Base-by-base conservation (phyloP, 495 filamentous ascomycete genomes). In the Lophiotrema nucula region DNA sequence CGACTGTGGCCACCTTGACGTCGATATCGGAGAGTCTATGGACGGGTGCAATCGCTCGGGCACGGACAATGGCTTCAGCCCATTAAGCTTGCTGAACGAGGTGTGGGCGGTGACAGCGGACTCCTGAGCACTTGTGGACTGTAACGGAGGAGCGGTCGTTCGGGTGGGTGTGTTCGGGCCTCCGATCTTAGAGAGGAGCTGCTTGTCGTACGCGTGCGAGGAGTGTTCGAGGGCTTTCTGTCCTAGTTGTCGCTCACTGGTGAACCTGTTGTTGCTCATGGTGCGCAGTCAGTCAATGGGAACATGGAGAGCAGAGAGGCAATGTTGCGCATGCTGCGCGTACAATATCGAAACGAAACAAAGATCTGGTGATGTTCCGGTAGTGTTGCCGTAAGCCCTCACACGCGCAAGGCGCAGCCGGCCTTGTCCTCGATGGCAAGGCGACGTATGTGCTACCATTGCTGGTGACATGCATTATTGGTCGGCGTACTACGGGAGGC, bases 151-250 rank as follows among this genome's bases (percentile, higher is more conserved):
- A 62, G 74, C 77, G 0, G 82, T 80, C 26, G 74, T 73, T 67
- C 84, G 74, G 62, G 83, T 78, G 33, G 80, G 60, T 60, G 83
- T 81, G 68, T 83, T 75, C 51, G 79, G 68, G 72, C 83, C 80
- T 74, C 88, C 76, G 76, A 83, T 85, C 67, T 88, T 92, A 42
- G 88, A 88, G 23, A 93, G 72, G 47, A 92, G 73, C 55, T 86
- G 85, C 67, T 86, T 86, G 63, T 95, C 90, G 65, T 93, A 93
- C 24, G 82, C 82, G 62, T 88, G 83, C 15, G 81, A 85, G 6
- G 80, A 82, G 54, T 78, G 82, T 67, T 81, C 77, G 28, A 84
- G 72, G 47, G 81, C 77, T 41, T 76, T 69, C 57, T 79, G 74
- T 44, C 80, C 83, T 37, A 84, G 73, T 42, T 83, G 77, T 39